Evolutionary conservation across 192 early-diverging fungal species (phyloP), one percentile per base, ranked within the genome.

Genomic region (Podila minutissima): DNA sequence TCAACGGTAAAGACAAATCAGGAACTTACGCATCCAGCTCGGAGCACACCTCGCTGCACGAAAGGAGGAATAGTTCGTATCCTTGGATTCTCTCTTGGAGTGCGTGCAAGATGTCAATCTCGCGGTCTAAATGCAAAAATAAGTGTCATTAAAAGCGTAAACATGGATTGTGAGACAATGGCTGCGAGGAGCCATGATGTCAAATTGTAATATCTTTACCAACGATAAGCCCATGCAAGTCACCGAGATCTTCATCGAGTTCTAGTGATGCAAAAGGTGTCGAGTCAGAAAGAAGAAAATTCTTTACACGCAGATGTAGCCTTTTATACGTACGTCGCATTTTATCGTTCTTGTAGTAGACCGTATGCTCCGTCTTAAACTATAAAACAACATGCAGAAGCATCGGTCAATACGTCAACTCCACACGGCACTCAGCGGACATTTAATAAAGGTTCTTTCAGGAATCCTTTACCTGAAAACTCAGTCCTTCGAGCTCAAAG

Each of bases 161-260:
- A 17, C 28, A 20, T 28, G 24, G 1, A 0, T 9, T 35, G 37
- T n/a, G 13, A 50, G 11, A 29, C 11, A 22, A 73, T 22, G 22
- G 2, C 28, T 32, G 10, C 8, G 22, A 37, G 2, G 15, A 33
- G 35, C 11, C 32, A 24, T 51, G 10, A 6, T 5, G n/a, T n/a
- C n/a, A 9, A 63, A 20, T n/a, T n/a, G 4, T 53, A 26, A 24
- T 4, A 20, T 20, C 53, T 7, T 86, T 66, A 88, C 92, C 90
- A 29, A 92, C 90, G 67, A 97, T 93, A 37, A 94, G 83, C 4
- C 90, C 91, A 74, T 95, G 94, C 19, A 98, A 90, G 64, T 98
- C 97, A 5, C 97, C 96, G 10, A 95, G 74, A 19, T 85, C 85
- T 55, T 90, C 84, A 67, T 98, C 97, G 17, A 98, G 82, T 46